Evolutionary conservation across 2,329 filamentous ascomycete species (phyloP).

Genomic region (Colletotrichum sp.): DNA sequence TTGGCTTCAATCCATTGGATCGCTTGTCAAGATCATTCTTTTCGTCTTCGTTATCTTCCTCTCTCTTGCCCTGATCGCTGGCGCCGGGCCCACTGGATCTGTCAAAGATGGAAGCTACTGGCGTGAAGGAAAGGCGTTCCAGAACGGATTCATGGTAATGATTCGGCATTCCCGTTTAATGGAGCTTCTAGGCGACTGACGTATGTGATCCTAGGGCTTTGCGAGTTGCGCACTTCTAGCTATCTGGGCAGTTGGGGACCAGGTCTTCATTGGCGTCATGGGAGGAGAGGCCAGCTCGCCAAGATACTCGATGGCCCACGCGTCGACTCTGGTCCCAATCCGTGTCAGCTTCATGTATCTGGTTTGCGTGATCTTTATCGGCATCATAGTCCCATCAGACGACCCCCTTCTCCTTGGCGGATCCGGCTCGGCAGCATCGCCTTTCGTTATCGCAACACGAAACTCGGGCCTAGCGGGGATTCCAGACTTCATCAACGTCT

Average conservation of each 20-base stretch:
- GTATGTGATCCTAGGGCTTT: background rate
- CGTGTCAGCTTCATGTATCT: background rate
- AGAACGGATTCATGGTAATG: background rate
- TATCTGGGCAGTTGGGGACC: background rate
- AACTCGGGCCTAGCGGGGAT: background rate
- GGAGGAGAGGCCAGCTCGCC: background rate
- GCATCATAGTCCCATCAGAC: background rate
- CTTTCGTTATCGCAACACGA: background rate
- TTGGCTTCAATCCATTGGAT: background rate
- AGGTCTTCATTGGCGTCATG: background rate
- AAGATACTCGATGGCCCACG: background rate
- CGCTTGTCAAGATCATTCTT: background rate
- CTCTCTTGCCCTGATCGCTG: background rate
- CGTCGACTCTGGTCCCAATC: background rate
- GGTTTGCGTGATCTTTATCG: background rate
- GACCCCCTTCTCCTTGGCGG: background rate
- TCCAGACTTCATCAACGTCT: background rate
- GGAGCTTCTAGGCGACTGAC: background rate
- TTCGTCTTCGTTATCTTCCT: background rate
- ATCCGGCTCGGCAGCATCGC: background rate
- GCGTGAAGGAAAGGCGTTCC: background rate
- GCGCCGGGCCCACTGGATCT: background rate
- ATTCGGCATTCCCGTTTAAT: background rate
- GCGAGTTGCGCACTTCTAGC: background rate
- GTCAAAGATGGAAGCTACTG: background rate